Evolutionary conservation across 2,329 filamentous ascomycete genomes (phyloP), one percentile per base, ranked within the genome.

Genomic region (Fusarium napiforme): DNA sequence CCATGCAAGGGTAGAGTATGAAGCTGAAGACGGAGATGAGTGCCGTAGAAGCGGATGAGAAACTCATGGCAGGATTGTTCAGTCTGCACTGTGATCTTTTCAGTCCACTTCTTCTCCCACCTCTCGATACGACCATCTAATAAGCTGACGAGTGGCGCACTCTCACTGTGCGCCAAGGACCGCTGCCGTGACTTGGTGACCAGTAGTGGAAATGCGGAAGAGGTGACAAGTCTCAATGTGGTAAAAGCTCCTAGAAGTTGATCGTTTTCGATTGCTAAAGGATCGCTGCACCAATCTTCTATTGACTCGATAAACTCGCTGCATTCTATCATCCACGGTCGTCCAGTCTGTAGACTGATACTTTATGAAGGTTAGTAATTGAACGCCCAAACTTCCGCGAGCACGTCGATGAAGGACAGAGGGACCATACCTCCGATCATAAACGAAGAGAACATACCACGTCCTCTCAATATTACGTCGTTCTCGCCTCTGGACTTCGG

Each of bases 361-460:
- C 55, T 58, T 26, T 4, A 4, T 4, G 2, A 6, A 2, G 18
- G 16, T 57, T 4, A 57, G 39, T 23, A 18, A 18, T 10, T 10
- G 9, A 15, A 15, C 12, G 8, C 2, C 18, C 2, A 2, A 15
- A 28, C 12, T 7, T 12, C 9, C 43, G 21, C 5, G 2, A 4
- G 2, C 32, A 28, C 9, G 0, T 19, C 3, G 7, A 5, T 0
- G 18, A 7, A 23, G n/a, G n/a, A 7, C 3, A 30, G 10, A 6
- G 2, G 11, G 6, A 16, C 18, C 40, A 15, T 57, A 49, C 56
- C 56, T 58, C 5, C 32, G 30, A 49, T 58, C 56, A 2, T 58
- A 49, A 9, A 58, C 42, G 9, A 58, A 58, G 9, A 58, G 32
- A 26, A 58, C 56, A n/a, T 49, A 58, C 56, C 56, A 58, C 4